phyloP scores from a whole-genome alignment of 1,284 basidiomycete genomes.

The Amylostereum areolatum region DNA sequence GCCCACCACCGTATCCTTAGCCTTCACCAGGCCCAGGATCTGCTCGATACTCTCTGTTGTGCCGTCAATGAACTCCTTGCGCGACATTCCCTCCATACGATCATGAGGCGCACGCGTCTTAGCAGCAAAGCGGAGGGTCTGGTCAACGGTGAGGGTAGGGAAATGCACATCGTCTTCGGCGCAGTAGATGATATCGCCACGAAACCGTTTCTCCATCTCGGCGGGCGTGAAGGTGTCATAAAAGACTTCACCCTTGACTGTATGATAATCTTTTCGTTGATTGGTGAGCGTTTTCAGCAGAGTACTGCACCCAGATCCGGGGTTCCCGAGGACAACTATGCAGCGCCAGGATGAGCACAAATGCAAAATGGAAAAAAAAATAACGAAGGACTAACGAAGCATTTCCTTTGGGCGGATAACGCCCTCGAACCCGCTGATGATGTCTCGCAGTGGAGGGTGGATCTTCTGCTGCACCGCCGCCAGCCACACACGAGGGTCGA shows the following conservation, averaged over 20 bases:
- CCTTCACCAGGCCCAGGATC: background rate
- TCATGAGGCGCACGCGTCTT: constrained; percentile 22
- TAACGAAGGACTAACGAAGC: too few species aligned
- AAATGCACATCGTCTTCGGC: constrained; percentile 39
- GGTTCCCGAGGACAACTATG: too few species aligned
- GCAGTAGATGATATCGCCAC: constrained; percentile 17
- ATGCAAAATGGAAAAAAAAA: too few species aligned
- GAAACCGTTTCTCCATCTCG: constrained; percentile 35
- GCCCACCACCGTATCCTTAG: too few species aligned
- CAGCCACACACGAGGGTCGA: too few species aligned
- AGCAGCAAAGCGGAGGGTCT: constrained; percentile 48
- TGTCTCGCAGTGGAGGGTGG: too few species aligned
- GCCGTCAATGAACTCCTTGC: constrained; percentile 1
- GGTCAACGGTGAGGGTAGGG: constrained; percentile 37
- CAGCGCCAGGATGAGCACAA: too few species aligned
- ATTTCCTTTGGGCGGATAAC: too few species aligned
- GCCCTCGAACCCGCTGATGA: too few species aligned
- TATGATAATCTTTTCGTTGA: background rate
- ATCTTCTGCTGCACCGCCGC: too few species aligned
- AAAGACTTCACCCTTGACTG: too few species aligned
- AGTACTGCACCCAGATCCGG: constrained; percentile 38
- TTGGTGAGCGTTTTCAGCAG: constrained; percentile 50
- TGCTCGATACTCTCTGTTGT: constrained; percentile 28
- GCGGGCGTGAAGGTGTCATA: constrained; percentile 25
- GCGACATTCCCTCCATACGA: constrained; percentile 1